Evolutionary conservation across 202 grass and related monocot species (phyloP).

Genomic region (Panicum virgatum): DNA sequence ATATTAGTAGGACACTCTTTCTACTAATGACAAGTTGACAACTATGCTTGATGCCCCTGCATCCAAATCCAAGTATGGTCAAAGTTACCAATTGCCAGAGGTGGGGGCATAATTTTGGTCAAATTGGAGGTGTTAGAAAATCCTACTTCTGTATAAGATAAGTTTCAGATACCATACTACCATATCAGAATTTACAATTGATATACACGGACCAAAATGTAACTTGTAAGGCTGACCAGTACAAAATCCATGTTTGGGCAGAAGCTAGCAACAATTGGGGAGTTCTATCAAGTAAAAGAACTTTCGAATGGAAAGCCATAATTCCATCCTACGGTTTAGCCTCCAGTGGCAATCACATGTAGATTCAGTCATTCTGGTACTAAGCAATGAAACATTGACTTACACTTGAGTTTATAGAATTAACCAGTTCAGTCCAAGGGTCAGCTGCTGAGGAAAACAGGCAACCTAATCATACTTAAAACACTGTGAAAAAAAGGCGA

Average conservation of each 20-base stretch:
- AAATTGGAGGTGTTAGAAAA: not conserved
- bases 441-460: not conserved
- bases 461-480: not conserved
- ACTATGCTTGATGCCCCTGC: not conserved
- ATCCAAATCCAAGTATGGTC: not conserved
- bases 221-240: not conserved
- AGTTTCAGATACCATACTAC: not conserved
- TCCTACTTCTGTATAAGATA: conserved; percentile 5
- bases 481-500: not conserved
- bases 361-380: not conserved
- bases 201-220: not conserved
- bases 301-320: not conserved
- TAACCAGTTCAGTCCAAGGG: not conserved
- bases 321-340: not conserved
- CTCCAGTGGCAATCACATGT: not conserved
- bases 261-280: not conserved
- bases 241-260: not conserved
- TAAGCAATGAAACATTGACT: not conserved
- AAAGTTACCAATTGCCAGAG: not conserved
- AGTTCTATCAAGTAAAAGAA: conserved; percentile 1
- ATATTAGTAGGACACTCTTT: not conserved
- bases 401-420: not conserved
- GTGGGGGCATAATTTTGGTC: not conserved
- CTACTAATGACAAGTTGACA: conserved; percentile 7
- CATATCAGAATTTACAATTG: not conserved